A percentile compares a stretch with the other conserved stretches of the same genome.
Evolutionary conservation across 2,329 filamentous ascomycete genomes (phyloP).

Genomic region (Apiospora aurea): DNA sequence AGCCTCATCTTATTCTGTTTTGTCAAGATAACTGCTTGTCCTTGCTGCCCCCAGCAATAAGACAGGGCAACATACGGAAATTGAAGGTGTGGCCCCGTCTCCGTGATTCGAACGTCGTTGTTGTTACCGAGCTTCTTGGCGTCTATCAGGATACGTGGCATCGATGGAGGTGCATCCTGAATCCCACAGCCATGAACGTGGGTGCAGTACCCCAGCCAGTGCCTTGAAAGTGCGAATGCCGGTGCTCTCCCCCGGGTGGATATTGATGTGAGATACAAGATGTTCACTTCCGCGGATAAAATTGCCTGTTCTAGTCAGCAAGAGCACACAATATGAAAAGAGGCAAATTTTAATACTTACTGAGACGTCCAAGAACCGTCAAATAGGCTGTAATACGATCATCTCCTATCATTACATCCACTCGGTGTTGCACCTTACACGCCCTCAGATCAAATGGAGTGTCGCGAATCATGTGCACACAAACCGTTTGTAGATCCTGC

Average conservation of each 20-base stretch:
- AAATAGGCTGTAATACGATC: background rate
- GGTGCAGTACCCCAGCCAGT: background rate
- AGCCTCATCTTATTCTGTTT: background rate
- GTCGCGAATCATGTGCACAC: no score
- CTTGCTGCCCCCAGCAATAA: background rate
- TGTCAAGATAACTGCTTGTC: background rate
- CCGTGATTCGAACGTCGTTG: background rate
- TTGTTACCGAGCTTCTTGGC: background rate
- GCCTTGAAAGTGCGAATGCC: background rate
- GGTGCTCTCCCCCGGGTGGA: background rate
- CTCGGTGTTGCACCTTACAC: background rate
- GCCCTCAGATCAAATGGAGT: background rate
- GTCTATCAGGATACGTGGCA: background rate
- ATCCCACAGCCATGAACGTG: background rate
- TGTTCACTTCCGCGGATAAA: background rate
- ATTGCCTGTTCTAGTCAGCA: background rate
- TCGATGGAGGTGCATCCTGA: background rate
- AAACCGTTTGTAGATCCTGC: no score
- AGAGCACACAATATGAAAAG: background rate
- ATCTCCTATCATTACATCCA: background rate
- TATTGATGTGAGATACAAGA: background rate
- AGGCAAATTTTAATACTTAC: background rate
- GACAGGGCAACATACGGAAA: background rate
- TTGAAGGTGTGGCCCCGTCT: background rate
- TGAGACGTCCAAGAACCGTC: background rate